Evolutionary conservation across 345 rosid species (phyloP), one percentile per base, ranked within the genome.

Genomic region (Linum lewisii): DNA sequence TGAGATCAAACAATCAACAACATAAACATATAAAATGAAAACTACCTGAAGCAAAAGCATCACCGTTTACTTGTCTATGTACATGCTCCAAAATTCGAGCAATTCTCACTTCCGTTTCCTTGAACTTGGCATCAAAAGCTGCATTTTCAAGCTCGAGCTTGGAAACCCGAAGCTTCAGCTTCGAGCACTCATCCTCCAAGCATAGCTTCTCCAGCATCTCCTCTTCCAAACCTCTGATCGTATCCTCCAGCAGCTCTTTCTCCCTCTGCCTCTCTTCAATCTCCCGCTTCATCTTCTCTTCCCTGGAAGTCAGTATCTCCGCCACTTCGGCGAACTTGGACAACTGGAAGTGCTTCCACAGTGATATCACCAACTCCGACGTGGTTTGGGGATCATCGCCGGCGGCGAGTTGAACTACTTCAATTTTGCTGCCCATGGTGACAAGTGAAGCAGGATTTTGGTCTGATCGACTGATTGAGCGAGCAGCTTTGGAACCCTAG

Each of bases 331-430:
- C 21, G 2, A 63, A 63, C 24, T n/a, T 20, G 7, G 26, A 15
- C 2, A 19, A 5, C 38, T 21, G 44, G 15, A 64, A 57, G 2
- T 61, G 56, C 8, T 56, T 55, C 21, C 32, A 55, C 55, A 64
- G 21, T 0, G 49, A 29, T 16, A 7, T 7, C 0, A 64, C 24
- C 49, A 57, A 34, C 29, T 56, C 60, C 2, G 44, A 2, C 10
- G 34, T 37, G 3, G 9, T 49, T 5, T 6, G 2, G 11, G 14
- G 19, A 0, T 13, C 26, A 5, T 34, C 38, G 38, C n/a, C n/a
- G n/a, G n/a, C n/a, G n/a, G n/a, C n/a, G n/a, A n/a, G n/a, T n/a
- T n/a, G n/a, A n/a, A n/a, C 38, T 34, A 5, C 10, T 11, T 6
- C 38, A 6, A 11, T 6, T 34, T 34, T 11, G 38, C 10, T 5